Base-by-base conservation (phyloP, 2,329 filamentous ascomycete species). In the Penicillium decumbens region DNA sequence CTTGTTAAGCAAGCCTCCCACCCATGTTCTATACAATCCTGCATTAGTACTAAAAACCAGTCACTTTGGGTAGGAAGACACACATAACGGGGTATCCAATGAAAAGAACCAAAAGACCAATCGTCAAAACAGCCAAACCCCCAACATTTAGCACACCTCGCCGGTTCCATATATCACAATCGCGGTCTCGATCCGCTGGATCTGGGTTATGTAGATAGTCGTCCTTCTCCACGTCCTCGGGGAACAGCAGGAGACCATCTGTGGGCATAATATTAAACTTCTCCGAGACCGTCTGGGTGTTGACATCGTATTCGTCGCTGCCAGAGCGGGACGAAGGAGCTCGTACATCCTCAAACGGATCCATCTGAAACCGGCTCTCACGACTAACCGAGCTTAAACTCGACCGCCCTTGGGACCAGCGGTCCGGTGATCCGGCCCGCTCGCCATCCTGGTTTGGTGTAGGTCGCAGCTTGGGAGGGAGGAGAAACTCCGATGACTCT, bases 241-340 rank as follows among this genome's bases (percentile, higher is more conserved):
- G 85, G 58, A 84, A 88, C 18, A 88, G 70, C 35, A 88, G 65
- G 45, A 88, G 69, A 5, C 83, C 83, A 12, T 83, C 80, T 2
- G 82, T 84, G 0, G 85, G 84, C 64, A 81, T 75, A 45, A 88
- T 87, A 62, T 86, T 87, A 67, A 84, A 88, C 67, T 88, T 88
- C 62, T 87, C 82, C 13, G 82, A 82, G 3, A 88, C 84, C 1
- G 84, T 87, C 70, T 88, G 84, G 0, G 84, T 88, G 61, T 86
- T 88, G 45, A 87, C 70, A 60, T 77, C 75, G 18, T 84, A 79
- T 24, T 85, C 82, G 40, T 86, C 81, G 60, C 81, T 85, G n/a
- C 77, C 80, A 18, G 79, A 74, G 53, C 79, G 72, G 43, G 81
- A 84, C 1, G 82, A 85, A 2, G 79, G 78, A 10, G 78, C 75